These are phyloP conservation scores for Trichoderma gracile DNA, from an alignment of 2,329 filamentous ascomycete genomes.

Conservation along the genomic window DNA sequence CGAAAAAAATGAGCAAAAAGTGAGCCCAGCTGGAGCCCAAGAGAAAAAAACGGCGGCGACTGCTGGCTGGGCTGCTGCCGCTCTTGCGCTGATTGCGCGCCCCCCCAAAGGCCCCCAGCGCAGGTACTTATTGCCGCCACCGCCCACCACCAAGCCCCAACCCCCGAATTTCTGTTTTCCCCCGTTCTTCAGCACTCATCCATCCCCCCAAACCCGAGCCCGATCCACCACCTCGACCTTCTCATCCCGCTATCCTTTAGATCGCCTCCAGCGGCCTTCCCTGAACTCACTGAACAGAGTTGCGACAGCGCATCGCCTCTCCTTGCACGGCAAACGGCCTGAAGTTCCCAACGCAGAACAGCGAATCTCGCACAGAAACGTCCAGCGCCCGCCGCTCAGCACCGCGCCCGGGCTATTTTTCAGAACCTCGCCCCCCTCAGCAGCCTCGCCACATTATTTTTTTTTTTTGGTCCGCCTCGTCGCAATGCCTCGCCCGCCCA, in stretches of 20 bases:
- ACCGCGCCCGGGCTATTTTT: slow-evolving; percentile 7
- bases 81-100: slow-evolving; percentile 39
- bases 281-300: not conserved
- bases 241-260: slow-evolving; percentile 24
- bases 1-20: slow-evolving; percentile 13
- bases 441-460: not conserved
- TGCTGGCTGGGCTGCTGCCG: slow-evolving; percentile 32
- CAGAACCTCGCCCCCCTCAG: not conserved
- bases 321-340: not conserved
- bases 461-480: slow-evolving; percentile 5
- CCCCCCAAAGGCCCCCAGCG: slow-evolving; percentile 28
- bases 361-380: not conserved
- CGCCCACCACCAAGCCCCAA: slow-evolving; percentile 37
- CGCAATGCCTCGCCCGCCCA: slow-evolving; percentile 49
- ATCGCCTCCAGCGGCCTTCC: slow-evolving; percentile 24
- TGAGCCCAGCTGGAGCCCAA: not conserved
- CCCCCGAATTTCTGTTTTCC: slow-evolving; percentile 37
- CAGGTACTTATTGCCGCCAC: slow-evolving; percentile 42
- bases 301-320: slow-evolving; percentile 16
- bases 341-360: too few species aligned
- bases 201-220: slow-evolving; percentile 32
- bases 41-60: slow-evolving; percentile 21
- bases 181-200: slow-evolving; percentile 36
- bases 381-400: slow-evolving; percentile 1
- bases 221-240: slow-evolving; percentile 28